Evolutionary conservation across 768 basidiomycete genomes (phyloP).

Genomic region (Xerocomellus dryophilus): DNA sequence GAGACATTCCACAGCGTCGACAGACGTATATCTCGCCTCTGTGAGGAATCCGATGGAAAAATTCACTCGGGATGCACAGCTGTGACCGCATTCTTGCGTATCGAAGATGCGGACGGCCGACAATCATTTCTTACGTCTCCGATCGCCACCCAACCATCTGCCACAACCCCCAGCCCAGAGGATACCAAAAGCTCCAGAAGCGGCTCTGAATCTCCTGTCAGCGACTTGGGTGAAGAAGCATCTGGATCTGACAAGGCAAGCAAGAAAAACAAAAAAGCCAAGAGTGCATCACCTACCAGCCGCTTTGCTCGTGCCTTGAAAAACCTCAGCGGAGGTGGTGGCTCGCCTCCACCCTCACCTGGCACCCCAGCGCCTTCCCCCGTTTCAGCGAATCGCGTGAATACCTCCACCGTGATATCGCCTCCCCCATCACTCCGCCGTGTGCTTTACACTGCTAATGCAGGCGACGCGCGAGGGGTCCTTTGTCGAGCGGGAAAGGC

Average conservation of each 20-base stretch:
- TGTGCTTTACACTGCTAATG: slow-evolving; percentile 93
- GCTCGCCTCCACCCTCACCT: slow-evolving; percentile 20
- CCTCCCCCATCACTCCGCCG: slow-evolving; percentile 57
- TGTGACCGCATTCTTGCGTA: slow-evolving; percentile 89
- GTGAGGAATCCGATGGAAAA: slow-evolving; percentile 84
- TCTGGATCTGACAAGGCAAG: slow-evolving; percentile 33
- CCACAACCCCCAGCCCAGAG: slow-evolving; percentile 31
- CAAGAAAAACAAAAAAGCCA: slow-evolving; percentile 43
- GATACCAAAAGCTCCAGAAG: slow-evolving; percentile 33
- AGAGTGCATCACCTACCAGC: slow-evolving; percentile 39
- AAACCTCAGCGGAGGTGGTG: slow-evolving; percentile 41
- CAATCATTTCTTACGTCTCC: slow-evolving; percentile 59
- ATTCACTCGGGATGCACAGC: slow-evolving; percentile 97
- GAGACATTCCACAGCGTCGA: slow-evolving; percentile 95
- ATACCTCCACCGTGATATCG: slow-evolving; percentile 29
- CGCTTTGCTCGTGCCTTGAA: slow-evolving; percentile 56
- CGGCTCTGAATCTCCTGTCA: slow-evolving; percentile 43
- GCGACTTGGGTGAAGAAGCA: slow-evolving; percentile 40
- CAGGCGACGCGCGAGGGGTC: slow-evolving; percentile 93
- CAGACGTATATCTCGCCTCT: slow-evolving; percentile 72
- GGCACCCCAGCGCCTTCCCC: slow-evolving; percentile 2
- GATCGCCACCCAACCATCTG: slow-evolving; percentile 27
- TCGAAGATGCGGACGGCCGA: slow-evolving; percentile 76
- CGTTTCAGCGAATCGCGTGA: slow-evolving; percentile 32
- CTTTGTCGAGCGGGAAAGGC: slow-evolving; percentile 88